Evolutionary conservation across 345 rosid genomes (phyloP).

Genomic region (Triadica sebifera): DNA sequence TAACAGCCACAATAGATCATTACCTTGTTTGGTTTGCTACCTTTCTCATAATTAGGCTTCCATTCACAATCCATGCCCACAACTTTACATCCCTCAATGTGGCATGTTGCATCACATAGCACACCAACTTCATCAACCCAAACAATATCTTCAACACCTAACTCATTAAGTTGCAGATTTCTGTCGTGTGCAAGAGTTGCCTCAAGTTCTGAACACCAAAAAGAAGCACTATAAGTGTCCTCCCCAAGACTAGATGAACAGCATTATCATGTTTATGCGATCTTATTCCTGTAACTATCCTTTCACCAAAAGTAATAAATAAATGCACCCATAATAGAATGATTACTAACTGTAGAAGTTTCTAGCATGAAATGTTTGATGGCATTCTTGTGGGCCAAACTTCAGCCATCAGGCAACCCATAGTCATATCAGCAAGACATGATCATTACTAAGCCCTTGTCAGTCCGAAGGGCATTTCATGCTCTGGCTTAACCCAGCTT

Average conservation of each 20-base stretch:
- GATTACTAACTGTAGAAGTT: not conserved
- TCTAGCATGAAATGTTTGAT: not conserved
- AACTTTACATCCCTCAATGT: conserved; percentile 69
- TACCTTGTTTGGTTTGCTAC: conserved; percentile 78
- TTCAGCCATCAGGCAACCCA: not conserved
- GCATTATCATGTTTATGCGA: too few relatives aligned
- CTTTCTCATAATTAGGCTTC: conserved; percentile 90
- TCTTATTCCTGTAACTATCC: not conserved
- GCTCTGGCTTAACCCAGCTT: not conserved
- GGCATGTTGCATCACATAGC: conserved; percentile 49
- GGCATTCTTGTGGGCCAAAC: not conserved
- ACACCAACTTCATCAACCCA: conserved; percentile 79
- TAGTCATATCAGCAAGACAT: not conserved
- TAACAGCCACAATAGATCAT: conserved; percentile 3
- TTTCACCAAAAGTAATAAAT: not conserved
- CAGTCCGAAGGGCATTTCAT: conserved; percentile 4
- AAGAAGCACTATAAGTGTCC: conserved; percentile 14
- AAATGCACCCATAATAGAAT: not conserved
- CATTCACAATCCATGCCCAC: conserved; percentile 93
- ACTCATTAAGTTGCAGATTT: conserved; percentile 62
- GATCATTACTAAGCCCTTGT: not conserved
- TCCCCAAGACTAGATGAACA: conserved; percentile 5
- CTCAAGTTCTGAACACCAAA: conserved; percentile 51
- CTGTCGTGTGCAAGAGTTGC: conserved; percentile 35
- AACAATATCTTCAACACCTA: conserved; percentile 53